Evolutionary conservation across 2,329 filamentous ascomycete genomes (phyloP).

Genomic region (Botrytis hyacinthi): DNA sequence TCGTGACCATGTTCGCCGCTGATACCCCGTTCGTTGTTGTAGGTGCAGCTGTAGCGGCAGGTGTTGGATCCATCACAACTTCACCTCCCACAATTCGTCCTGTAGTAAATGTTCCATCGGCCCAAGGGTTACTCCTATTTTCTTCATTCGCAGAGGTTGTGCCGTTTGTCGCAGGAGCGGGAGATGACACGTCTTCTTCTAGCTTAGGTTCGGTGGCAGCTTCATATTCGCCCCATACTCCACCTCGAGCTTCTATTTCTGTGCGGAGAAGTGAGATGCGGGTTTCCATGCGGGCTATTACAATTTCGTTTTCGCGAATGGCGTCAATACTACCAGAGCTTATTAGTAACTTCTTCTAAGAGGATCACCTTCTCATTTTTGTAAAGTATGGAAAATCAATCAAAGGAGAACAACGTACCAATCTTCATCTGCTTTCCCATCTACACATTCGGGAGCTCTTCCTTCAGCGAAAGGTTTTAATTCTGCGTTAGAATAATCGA

Average conservation of each 20-base stretch:
- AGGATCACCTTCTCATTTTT: conserved; percentile 71
- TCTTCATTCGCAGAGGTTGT: conserved; percentile 26
- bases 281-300: conserved; percentile 67
- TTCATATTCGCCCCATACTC: conserved; percentile 57
- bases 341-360: conserved; percentile 65
- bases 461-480: conserved; percentile 64
- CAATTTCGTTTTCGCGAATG: conserved; percentile 67
- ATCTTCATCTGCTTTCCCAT: conserved; percentile 58
- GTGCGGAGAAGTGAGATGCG: conserved; percentile 61
- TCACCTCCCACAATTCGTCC: conserved; percentile 54
- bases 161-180: conserved; percentile 25
- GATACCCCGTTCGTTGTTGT: conserved; percentile 1
- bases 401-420: conserved; percentile 43
- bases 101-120: conserved; percentile 62
- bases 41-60: conserved; percentile 14
- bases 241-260: conserved; percentile 59
- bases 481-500: conserved; percentile 71
- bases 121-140: conserved; percentile 48
- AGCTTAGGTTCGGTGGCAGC: conserved; percentile 45
- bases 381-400: conserved; percentile 36
- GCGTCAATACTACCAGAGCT: conserved; percentile 63
- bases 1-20: conserved; percentile 17
- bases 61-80: conserved; percentile 44
- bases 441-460: conserved; percentile 25
- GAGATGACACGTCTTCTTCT: conserved; percentile 25